Evolutionary conservation across 2,329 filamentous ascomycete species (phyloP).

Genomic region (Cercospora zeae-maydis): DNA sequence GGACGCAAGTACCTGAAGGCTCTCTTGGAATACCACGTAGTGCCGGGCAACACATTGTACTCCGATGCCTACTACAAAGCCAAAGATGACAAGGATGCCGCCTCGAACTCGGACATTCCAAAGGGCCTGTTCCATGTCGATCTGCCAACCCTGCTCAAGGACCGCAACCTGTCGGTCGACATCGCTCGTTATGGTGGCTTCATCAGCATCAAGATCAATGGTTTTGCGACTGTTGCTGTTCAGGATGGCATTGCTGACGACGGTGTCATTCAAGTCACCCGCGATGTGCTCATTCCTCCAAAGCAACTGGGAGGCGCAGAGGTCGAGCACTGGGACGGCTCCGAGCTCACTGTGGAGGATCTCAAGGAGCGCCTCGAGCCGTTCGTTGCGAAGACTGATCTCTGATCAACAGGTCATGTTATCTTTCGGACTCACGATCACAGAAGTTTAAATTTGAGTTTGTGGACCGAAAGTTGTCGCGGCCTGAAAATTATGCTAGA

Average conservation of each 20-base stretch:
- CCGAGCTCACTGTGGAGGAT: conserved; percentile 58
- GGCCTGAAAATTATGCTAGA: background rate
- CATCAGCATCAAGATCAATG: conserved; percentile 72
- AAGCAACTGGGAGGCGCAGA: conserved; percentile 48
- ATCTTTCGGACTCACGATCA: background rate
- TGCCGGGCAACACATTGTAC: conserved; percentile 72
- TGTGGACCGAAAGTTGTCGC: background rate
- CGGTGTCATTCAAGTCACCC: conserved; percentile 77
- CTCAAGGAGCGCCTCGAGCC: conserved; percentile 55
- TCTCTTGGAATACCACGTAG: conserved; percentile 74
- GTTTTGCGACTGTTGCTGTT: conserved; percentile 61
- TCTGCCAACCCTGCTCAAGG: conserved; percentile 67
- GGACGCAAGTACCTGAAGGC: conserved; percentile 74
- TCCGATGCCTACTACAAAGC: conserved; percentile 70
- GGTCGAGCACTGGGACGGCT: conserved; percentile 43
- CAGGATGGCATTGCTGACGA: conserved; percentile 71
- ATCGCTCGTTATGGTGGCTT: conserved; percentile 65
- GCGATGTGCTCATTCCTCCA: conserved; percentile 72
- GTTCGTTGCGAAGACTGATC: conserved; percentile 39
- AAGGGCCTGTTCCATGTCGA: conserved; percentile 62
- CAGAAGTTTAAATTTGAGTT: background rate
- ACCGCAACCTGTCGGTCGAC: conserved; percentile 66
- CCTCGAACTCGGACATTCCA: conserved; percentile 31
- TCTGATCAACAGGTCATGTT: conserved; percentile 15
- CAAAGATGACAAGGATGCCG: conserved; percentile 21